These are phyloP conservation scores for Blastobotrys elegans DNA, from an alignment of 1,139 yeast species.

Conservation along the genomic window DNA sequence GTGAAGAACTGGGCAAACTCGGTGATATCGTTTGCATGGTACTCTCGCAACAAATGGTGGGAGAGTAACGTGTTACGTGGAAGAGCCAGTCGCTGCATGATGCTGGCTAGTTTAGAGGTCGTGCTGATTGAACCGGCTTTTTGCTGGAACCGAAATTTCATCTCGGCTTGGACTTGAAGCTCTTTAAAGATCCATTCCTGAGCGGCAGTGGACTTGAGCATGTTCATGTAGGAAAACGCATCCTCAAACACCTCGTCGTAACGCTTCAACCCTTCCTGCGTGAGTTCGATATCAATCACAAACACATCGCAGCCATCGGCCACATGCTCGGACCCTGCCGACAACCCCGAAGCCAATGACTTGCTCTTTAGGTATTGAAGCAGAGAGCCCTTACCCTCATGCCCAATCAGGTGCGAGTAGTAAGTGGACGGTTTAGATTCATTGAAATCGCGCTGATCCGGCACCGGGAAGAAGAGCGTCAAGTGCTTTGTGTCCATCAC, in stretches of 20 bases:
- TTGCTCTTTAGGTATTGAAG: constrained; percentile 59
- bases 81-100: constrained; percentile 46
- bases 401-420: constrained; percentile 80
- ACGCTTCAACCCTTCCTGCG: constrained; percentile 60
- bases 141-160: constrained; percentile 61
- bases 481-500: constrained; percentile 72
- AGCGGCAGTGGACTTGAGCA: constrained; percentile 53
- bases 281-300: constrained; percentile 64
- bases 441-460: constrained; percentile 65
- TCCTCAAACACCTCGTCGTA: constrained; percentile 56
- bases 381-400: constrained; percentile 84
- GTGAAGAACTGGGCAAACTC: constrained; percentile 49
- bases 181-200: constrained; percentile 53
- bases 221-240: constrained; percentile 66
- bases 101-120: constrained; percentile 46
- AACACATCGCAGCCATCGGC: constrained; percentile 68
- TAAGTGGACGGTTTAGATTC: constrained; percentile 64
- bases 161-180: constrained; percentile 42
- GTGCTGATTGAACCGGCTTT: constrained; percentile 60
- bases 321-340: constrained; percentile 68
- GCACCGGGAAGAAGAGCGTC: constrained; percentile 65
- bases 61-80: constrained; percentile 63
- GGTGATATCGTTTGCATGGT: constrained; percentile 49
- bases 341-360: constrained; percentile 76
- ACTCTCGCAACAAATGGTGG: constrained; percentile 54